Evolutionary conservation across 2,329 filamentous ascomycete genomes (phyloP).

Genomic region (Rhytidhysteron rufulum): DNA sequence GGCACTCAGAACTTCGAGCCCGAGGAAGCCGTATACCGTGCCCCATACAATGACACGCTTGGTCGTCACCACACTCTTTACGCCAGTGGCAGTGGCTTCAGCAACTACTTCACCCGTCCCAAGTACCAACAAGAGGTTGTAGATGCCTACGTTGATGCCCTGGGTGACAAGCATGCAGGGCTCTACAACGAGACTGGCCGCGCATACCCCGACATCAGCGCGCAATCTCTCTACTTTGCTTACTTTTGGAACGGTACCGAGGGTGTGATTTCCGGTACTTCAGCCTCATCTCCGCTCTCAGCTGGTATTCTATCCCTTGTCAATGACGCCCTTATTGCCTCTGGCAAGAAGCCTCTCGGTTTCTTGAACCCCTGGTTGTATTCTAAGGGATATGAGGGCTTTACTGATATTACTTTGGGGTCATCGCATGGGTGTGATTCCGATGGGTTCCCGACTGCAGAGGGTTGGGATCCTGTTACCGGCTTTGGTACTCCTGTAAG

Average conservation of each 20-base stretch:
- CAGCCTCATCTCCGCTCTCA: slow-evolving; percentile 56
- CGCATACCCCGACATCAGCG: slow-evolving; percentile 61
- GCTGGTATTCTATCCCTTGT: slow-evolving; percentile 58
- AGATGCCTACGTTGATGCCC: slow-evolving; percentile 39
- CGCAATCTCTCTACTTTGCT: slow-evolving; percentile 51
- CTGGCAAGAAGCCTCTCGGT: slow-evolving; percentile 49
- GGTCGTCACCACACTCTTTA: slow-evolving; percentile 47
- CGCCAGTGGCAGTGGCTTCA: slow-evolving; percentile 50
- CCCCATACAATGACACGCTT: slow-evolving; percentile 16
- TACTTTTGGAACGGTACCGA: slow-evolving; percentile 41
- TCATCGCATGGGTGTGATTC: slow-evolving; percentile 36
- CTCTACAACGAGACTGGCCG: slow-evolving; percentile 54
- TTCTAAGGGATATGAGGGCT: slow-evolving; percentile 41
- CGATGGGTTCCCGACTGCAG: slow-evolving; percentile 29
- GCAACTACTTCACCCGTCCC: slow-evolving; percentile 46
- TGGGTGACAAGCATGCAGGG: slow-evolving; percentile 42
- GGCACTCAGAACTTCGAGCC: slow-evolving; percentile 54
- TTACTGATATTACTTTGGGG: slow-evolving; percentile 47
- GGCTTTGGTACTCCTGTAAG: slow-evolving; percentile 28
- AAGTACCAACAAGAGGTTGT: slow-evolving; percentile 47
- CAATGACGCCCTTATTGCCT: slow-evolving; percentile 57
- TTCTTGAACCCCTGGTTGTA: slow-evolving; percentile 63
- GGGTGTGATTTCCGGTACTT: slow-evolving; percentile 47
- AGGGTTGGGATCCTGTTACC: slow-evolving; percentile 37
- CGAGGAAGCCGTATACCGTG: slow-evolving; percentile 47